phyloP scores from a whole-genome alignment of 805 yeast species.

The Hanseniaspora singularis region DNA sequence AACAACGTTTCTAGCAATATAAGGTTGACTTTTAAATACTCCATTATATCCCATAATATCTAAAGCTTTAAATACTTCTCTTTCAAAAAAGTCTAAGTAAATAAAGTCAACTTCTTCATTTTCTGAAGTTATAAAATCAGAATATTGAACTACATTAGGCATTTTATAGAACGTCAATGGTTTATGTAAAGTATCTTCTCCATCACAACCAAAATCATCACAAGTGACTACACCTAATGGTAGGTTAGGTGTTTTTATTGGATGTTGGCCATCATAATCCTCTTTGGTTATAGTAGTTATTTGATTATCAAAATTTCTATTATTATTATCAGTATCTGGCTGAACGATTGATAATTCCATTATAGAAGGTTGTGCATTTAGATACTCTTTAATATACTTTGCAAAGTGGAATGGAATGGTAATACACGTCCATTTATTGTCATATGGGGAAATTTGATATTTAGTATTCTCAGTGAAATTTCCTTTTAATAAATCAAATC shows the following conservation, averaged over 20 bases:
- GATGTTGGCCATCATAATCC: not conserved
- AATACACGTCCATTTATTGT: constrained; percentile 63
- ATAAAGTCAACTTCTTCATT: constrained; percentile 49
- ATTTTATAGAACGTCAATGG: constrained; percentile 47
- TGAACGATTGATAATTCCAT: not conserved
- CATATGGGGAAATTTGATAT: constrained; percentile 75
- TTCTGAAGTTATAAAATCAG: constrained; percentile 23
- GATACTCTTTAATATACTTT: constrained; percentile 35
- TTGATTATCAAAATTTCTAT: too few relatives aligned
- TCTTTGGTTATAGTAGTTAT: too few relatives aligned
- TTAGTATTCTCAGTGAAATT: constrained; percentile 69
- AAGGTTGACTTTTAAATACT: not conserved
- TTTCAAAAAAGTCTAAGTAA: constrained; percentile 63
- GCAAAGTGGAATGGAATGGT: constrained; percentile 52
- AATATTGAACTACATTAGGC: constrained; percentile 66
- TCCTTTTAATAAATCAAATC: constrained; percentile 79
- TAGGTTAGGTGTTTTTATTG: constrained; percentile 22
- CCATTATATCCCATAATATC: constrained; percentile 6
- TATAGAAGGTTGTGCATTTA: constrained; percentile 34
- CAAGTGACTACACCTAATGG: constrained; percentile 65
- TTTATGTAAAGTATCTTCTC: constrained; percentile 71
- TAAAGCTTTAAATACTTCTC: constrained; percentile 36
- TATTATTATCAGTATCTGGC: not conserved
- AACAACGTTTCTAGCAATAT: constrained; percentile 2
- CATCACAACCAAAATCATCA: constrained; percentile 76